phyloP scores from a whole-genome alignment of 805 yeast species.

The Pichia phayaonensis region DNA sequence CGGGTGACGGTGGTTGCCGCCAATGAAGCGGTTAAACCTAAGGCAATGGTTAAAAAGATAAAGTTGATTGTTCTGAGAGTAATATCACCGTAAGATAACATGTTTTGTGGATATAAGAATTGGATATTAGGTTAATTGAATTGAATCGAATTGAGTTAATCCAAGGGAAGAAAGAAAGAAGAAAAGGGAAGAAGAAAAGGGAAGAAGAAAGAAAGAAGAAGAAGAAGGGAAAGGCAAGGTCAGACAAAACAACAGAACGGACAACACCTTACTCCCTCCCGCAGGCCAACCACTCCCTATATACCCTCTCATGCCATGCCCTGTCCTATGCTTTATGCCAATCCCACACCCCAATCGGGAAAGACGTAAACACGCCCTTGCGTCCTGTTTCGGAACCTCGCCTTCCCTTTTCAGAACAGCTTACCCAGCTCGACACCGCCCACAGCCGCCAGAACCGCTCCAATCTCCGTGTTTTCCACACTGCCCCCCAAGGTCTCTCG shows the following conservation, averaged over 20 bases:
- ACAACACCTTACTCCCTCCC: too few species aligned
- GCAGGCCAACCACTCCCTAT: too few species aligned
- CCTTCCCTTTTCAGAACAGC: slow-evolving; percentile 26
- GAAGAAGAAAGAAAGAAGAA: not conserved
- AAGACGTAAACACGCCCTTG: not conserved
- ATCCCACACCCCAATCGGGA: not conserved
- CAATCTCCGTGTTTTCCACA: slow-evolving; percentile 83
- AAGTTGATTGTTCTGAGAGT: slow-evolving; percentile 70
- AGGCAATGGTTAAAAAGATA: slow-evolving; percentile 63
- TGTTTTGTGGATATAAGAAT: slow-evolving; percentile 10
- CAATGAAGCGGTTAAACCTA: slow-evolving; percentile 88
- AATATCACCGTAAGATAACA: slow-evolving; percentile 66
- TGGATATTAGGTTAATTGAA: not conserved
- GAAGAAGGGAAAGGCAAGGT: too few species aligned
- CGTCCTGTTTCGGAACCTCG: not conserved
- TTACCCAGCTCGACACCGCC: slow-evolving; percentile 25
- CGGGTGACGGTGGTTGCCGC: slow-evolving; percentile 52
- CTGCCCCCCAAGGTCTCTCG: slow-evolving; percentile 58
- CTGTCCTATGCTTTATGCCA: not conserved
- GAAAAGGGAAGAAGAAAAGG: not conserved
- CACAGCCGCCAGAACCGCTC: slow-evolving; percentile 55
- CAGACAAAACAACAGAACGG: too few species aligned
- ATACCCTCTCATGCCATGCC: not conserved
- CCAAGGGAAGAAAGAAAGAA: not conserved
- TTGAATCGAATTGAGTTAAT: too few species aligned